phyloP scores from a whole-genome alignment of 139 green algal genomes.

The Pleodorina starrii region DNA sequence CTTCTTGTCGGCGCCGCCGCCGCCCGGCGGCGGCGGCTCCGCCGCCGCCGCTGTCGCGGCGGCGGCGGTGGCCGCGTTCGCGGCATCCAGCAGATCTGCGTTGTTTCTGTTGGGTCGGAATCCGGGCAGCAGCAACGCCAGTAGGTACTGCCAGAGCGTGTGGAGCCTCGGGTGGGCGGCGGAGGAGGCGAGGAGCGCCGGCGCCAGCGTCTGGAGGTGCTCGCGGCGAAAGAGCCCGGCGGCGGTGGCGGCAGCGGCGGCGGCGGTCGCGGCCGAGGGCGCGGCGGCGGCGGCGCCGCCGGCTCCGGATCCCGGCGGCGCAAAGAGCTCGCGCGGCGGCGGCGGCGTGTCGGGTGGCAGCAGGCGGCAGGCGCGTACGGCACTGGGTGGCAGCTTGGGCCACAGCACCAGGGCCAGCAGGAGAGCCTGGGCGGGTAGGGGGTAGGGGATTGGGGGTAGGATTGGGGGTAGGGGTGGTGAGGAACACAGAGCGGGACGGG shows the following conservation, averaged over 20 bases:
- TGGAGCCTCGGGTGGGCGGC: conserved; percentile 76
- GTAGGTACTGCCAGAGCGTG: conserved; percentile 75
- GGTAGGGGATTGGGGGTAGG: too few species aligned
- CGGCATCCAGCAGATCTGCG: not conserved
- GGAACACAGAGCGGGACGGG: too few species aligned
- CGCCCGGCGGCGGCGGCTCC: not conserved
- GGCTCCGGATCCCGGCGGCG: not conserved
- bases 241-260: conserved; percentile 51
- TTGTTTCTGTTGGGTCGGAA: conserved; percentile 55
- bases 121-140: conserved; percentile 81
- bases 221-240: conserved; percentile 64
- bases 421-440: conserved; percentile 73
- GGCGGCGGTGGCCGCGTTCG: not conserved
- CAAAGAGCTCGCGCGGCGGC: conserved; percentile 59
- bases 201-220: conserved; percentile 61
- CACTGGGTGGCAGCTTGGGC: conserved; percentile 65
- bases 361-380: conserved; percentile 54
- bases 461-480: too few species aligned
- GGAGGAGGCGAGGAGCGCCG: conserved; percentile 63
- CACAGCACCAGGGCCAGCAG: conserved; percentile 81
- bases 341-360: conserved; percentile 61
- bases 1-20: not conserved
- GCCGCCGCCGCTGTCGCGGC: not conserved
- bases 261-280: conserved; percentile 16
- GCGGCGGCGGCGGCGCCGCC: not conserved